Conservation (phyloP, 768 basidiomycete species). For the Leccinum longicurvipes region DNA sequence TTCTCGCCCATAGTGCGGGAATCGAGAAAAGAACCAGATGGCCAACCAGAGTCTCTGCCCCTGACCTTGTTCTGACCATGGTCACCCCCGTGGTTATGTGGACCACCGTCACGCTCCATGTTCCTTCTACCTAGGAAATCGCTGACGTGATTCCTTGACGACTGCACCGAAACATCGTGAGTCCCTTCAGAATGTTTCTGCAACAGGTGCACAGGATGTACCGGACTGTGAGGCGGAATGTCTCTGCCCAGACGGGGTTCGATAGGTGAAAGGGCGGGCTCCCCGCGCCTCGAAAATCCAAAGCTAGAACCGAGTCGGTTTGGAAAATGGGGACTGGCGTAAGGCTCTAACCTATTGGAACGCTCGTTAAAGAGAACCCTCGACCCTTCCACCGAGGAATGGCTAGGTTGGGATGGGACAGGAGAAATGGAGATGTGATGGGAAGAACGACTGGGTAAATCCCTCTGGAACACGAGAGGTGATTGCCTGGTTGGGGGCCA, state of each 20-base stretch:
- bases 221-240: constrained; percentile 37
- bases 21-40: constrained; percentile 16
- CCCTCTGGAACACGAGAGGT: constrained; percentile 42
- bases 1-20: constrained; percentile 16
- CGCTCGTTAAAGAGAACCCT: constrained; percentile 94
- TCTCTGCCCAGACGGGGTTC: constrained; percentile 50
- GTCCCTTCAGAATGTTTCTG: constrained; percentile 46
- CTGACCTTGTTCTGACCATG: constrained; percentile 18
- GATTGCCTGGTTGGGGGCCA: constrained; percentile 78
- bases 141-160: constrained; percentile 16
- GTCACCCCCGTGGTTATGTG: constrained; percentile 11
- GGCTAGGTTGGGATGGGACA: constrained; percentile 36
- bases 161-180: constrained; percentile 14
- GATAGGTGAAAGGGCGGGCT: constrained; percentile 36
- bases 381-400: constrained; percentile 55
- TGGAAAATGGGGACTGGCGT: constrained; percentile 49
- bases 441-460: constrained; percentile 33
- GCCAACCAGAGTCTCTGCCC: constrained; percentile 14
- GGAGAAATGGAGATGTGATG: constrained; percentile 34
- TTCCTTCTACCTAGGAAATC: constrained; percentile 19
- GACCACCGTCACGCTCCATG: constrained; percentile 16
- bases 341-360: constrained; percentile 86
- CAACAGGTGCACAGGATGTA: constrained; percentile 50
- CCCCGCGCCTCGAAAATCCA: constrained; percentile 42
- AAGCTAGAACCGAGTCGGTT: constrained; percentile 38